These are phyloP conservation scores for Schwanniomyces vanrijiae DNA, from an alignment of 805 yeast species.

Conservation along the genomic window DNA sequence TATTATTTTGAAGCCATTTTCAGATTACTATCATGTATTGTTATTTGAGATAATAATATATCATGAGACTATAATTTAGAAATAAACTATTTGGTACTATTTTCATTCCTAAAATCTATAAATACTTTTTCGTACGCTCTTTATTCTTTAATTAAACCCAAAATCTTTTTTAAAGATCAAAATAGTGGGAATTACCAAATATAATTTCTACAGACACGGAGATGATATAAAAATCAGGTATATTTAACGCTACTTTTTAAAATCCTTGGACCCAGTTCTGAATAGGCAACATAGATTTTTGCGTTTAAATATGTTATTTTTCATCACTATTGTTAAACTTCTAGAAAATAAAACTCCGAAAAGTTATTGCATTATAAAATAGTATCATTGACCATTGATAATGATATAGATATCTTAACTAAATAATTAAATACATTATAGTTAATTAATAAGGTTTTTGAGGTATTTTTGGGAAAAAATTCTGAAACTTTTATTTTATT, in stretches of 20 bases:
- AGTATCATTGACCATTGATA: background rate
- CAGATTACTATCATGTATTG: conserved; percentile 14
- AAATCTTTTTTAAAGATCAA: background rate
- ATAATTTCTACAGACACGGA: background rate
- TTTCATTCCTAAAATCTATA: conserved; percentile 12
- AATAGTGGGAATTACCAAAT: background rate
- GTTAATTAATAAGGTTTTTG: background rate
- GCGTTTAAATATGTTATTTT: background rate
- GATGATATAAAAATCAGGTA: background rate
- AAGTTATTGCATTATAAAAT: background rate
- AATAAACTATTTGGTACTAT: conserved; percentile 15
- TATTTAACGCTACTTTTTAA: background rate
- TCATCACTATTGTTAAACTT: background rate
- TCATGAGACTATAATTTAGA: conserved; percentile 20
- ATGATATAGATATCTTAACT: background rate
- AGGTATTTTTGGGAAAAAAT: background rate
- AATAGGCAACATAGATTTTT: background rate
- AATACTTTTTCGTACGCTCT: conserved; percentile 17
- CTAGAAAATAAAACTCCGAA: background rate
- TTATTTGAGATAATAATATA: conserved; percentile 14
- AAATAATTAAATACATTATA: background rate
- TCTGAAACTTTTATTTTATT: background rate
- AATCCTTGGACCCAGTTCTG: background rate
- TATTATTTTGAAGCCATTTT: conserved; percentile 13
- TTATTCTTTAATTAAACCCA: conserved; percentile 8